Conservation (phyloP, 208 protist genomes). For the Trypanosoma platydactyli region DNA sequence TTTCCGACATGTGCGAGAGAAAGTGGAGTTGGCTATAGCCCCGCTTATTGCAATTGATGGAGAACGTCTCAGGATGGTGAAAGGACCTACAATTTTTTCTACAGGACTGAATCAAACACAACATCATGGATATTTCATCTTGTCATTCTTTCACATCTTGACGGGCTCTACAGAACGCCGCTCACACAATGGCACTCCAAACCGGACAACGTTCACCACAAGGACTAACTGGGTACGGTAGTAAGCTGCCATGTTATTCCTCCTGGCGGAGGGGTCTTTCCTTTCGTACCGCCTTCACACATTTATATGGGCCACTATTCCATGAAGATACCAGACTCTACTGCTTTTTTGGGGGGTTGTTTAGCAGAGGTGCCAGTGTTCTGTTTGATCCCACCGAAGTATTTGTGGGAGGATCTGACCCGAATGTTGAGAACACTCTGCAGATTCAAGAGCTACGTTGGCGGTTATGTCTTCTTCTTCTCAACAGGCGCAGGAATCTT, state of each 20-base stretch:
- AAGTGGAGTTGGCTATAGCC: conserved; percentile 15
- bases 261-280: background rate
- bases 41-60: conserved; percentile 23
- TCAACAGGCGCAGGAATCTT: background rate
- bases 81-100: background rate
- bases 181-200: background rate
- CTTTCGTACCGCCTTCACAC: conserved; percentile 9
- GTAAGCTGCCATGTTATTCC: conserved; percentile 21
- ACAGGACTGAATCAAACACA: background rate
- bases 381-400: background rate
- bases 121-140: conserved; percentile 12
- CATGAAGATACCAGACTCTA: conserved; percentile 22
- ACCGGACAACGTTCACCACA: background rate
- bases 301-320: conserved; percentile 7
- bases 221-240: conserved; percentile 9
- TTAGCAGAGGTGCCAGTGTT: background rate
- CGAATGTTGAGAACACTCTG: conserved; percentile 21
- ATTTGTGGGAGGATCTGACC: conserved; percentile 9
- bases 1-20: conserved; percentile 1
- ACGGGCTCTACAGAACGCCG: conserved; percentile 1
- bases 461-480: conserved; percentile 11
- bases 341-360: conserved; percentile 24
- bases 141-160: conserved; percentile 20
- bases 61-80: background rate
- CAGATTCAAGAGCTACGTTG: conserved; percentile 13